A percentile compares a stretch with the other conserved stretches of the same genome.
Evolutionary conservation across 176 grass and related monocot genomes (phyloP).

Genomic region (Neostapfia colusana): DNA sequence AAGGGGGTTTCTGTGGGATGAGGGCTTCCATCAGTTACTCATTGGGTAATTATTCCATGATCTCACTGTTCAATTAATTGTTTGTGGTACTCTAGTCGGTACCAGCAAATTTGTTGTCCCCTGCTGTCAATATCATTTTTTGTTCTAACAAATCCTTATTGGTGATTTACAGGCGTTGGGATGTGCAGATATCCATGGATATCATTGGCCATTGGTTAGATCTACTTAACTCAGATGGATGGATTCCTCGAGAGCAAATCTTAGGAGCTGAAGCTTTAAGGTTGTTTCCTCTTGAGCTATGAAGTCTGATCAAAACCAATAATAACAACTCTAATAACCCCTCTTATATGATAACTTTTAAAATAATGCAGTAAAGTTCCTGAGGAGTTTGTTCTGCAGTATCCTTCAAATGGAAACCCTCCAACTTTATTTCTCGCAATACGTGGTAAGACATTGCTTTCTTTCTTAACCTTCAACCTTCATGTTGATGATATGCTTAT

Average conservation of each 20-base stretch:
- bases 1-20: conserved; percentile 96
- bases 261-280: conserved; percentile 96
- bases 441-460: conserved; percentile 48
- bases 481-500: conserved; percentile 17
- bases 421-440: conserved; percentile 93
- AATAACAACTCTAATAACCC: conserved; percentile 22
- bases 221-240: conserved; percentile 92
- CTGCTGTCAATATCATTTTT: conserved; percentile 21
- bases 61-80: conserved; percentile 10
- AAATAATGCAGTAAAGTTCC: conserved; percentile 79
- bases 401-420: conserved; percentile 91
- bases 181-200: conserved; percentile 93
- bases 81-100: conserved; percentile 22
- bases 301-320: conserved; percentile 1
- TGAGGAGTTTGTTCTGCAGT: conserved; percentile 91
- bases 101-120: conserved; percentile 8
- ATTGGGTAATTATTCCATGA: conserved; percentile 62
- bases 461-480: conserved; percentile 23
- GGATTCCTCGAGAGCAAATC: conserved; percentile 98
- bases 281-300: conserved; percentile 27
- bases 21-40: conserved; percentile 93
- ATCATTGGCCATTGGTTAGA: conserved; percentile 98
- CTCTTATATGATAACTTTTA: conserved; percentile 41
- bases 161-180: conserved; percentile 71
- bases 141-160: conserved; percentile 18